Evolutionary conservation across 495 filamentous ascomycete genomes (phyloP).

Genomic region (Penicillium tannophilum): DNA sequence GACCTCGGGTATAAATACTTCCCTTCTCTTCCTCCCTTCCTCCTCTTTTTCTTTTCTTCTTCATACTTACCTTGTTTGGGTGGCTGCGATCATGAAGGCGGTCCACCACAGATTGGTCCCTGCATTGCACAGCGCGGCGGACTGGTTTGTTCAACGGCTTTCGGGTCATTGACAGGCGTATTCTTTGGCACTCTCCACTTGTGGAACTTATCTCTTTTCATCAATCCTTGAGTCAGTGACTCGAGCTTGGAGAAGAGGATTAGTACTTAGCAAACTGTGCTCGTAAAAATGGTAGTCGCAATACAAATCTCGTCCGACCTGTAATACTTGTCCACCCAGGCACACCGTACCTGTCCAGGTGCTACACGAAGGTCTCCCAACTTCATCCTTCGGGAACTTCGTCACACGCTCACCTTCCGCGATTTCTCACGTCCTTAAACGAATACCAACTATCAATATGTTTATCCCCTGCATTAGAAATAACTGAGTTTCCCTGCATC

Average conservation of each 20-base stretch:
- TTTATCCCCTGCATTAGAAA: too few species aligned
- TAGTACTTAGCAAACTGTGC: too few species aligned
- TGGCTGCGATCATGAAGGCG: constrained; percentile 63
- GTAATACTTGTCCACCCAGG: too few species aligned
- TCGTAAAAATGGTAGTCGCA: too few species aligned
- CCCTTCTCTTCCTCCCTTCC: constrained; percentile 18
- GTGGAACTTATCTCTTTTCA: constrained; percentile 56
- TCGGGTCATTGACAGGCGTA: constrained; percentile 71
- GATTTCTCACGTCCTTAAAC: too few species aligned
- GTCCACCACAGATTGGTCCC: constrained; percentile 62
- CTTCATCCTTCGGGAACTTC: too few species aligned
- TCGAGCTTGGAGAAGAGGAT: constrained; percentile 56
- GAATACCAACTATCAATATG: too few species aligned
- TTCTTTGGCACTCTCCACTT: constrained; percentile 66
- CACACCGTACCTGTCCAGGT: too few species aligned
- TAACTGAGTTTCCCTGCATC: too few species aligned
- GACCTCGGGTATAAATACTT: constrained; percentile 28
- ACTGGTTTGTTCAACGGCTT: constrained; percentile 66
- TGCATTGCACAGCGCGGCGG: constrained; percentile 79
- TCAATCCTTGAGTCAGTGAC: constrained; percentile 48
- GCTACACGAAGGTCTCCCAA: too few species aligned
- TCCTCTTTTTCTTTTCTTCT: constrained; percentile 54
- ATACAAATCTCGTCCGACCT: too few species aligned
- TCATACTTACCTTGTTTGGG: constrained; percentile 78
- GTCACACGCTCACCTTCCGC: too few species aligned